These are phyloP conservation scores for Chaetomium globosum DNA, from an alignment of 2,329 filamentous ascomycete species.

Conservation along the genomic window DNA sequence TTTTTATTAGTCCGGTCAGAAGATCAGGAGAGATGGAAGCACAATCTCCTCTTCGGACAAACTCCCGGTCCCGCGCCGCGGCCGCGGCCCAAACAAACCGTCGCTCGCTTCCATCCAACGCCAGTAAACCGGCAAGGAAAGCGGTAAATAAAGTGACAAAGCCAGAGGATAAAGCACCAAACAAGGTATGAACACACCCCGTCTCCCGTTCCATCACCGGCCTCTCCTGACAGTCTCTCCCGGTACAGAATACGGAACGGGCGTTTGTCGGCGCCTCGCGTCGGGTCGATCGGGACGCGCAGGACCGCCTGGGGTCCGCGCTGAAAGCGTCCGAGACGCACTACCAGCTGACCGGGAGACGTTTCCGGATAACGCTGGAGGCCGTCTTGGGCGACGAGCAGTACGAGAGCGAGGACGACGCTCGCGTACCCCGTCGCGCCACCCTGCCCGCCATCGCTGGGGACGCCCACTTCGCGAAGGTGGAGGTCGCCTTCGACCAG, in stretches of 20 bases:
- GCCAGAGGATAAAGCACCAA: no score
- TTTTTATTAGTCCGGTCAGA: no score
- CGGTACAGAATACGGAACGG: slow-evolving; percentile 71
- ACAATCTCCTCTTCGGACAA: no score
- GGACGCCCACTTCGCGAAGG: slow-evolving; percentile 46
- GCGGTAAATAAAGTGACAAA: no score
- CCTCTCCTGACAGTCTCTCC: background rate
- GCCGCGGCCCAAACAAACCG: no score
- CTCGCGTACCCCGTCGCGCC: slow-evolving; percentile 65
- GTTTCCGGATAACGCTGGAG: slow-evolving; percentile 77
- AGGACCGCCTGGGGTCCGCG: slow-evolving; percentile 86
- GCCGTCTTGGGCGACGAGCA: slow-evolving; percentile 91
- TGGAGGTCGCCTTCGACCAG: slow-evolving; percentile 52
- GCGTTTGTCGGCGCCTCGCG: slow-evolving; percentile 92
- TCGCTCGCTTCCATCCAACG: no score
- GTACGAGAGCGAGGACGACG: slow-evolving; percentile 94
- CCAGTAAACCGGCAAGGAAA: no score
- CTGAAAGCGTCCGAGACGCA: slow-evolving; percentile 87
- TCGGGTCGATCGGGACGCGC: slow-evolving; percentile 80
- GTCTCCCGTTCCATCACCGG: no score
- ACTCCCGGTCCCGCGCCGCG: no score
- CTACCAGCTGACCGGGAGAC: slow-evolving; percentile 81
- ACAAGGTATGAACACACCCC: no score
- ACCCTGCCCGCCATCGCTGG: slow-evolving; percentile 46
- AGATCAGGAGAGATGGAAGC: no score